These are phyloP conservation scores for Chlorella ohadii DNA, from an alignment of 139 green algal genomes.

Conservation along the genomic window DNA sequence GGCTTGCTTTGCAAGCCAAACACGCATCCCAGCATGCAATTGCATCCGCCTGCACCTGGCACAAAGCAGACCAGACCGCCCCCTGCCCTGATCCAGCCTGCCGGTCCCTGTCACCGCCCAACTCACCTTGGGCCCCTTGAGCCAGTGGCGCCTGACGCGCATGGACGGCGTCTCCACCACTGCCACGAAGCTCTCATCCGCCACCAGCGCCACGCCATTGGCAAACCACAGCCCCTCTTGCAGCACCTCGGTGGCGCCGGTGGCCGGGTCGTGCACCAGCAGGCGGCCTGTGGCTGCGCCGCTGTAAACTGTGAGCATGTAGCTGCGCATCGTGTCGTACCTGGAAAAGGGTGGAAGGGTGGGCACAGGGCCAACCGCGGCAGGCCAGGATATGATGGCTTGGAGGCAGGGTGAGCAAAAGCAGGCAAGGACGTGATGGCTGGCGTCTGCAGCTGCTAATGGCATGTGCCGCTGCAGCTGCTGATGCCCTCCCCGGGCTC, in stretches of 20 bases:
- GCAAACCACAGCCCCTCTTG: constrained; percentile 48
- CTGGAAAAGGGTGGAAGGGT: not conserved
- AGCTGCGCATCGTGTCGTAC: constrained; percentile 52
- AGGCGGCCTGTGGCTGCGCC: constrained; percentile 50
- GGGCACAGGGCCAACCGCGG: not conserved
- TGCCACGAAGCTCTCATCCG: constrained; percentile 40
- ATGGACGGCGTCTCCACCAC: constrained; percentile 47
- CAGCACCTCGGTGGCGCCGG: constrained; percentile 30
- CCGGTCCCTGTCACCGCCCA: not conserved
- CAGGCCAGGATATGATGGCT: not conserved
- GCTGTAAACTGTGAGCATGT: constrained; percentile 43
- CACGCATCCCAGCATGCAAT: too few species aligned
- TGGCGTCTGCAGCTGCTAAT: too few species aligned
- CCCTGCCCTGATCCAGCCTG: too few species aligned
- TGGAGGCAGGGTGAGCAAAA: not conserved
- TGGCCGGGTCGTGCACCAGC: constrained; percentile 38
- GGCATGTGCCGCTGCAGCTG: too few species aligned
- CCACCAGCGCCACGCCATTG: constrained; percentile 49
- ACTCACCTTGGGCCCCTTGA: constrained; percentile 65
- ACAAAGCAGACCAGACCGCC: too few species aligned
- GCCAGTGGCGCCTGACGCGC: constrained; percentile 59
- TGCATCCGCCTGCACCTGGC: too few species aligned
- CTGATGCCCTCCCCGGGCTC: too few species aligned
- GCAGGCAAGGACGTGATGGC: too few species aligned
- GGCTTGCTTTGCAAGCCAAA: not conserved